Percentiles rank a stretch among this genome's conserved stretches.
These are phyloP conservation scores for Scalesia atractyloides DNA, from an alignment of 129 eudicot genomes.

Conservation along the genomic window DNA sequence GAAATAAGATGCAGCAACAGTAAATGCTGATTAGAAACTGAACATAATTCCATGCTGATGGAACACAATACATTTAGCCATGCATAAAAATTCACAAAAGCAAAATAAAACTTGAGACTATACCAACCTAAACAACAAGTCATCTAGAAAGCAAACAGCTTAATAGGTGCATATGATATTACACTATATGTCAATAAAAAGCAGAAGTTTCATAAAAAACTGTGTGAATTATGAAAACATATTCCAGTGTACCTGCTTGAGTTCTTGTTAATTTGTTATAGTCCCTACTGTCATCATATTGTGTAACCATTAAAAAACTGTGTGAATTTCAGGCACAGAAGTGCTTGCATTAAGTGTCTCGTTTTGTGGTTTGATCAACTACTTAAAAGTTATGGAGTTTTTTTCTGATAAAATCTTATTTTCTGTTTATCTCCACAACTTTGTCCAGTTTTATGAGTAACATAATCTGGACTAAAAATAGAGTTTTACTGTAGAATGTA, in stretches of 20 bases:
- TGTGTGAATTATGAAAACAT: not conserved
- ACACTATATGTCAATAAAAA: not conserved
- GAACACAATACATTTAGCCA: slow-evolving; percentile 1
- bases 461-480: not conserved
- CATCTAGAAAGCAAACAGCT: slow-evolving; percentile 13
- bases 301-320: not conserved
- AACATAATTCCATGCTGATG: not conserved
- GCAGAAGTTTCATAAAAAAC: not conserved
- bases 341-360: not conserved
- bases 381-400: not conserved
- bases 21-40: slow-evolving; percentile 2
- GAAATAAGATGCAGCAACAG: slow-evolving; percentile 14
- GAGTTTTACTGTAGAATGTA: not conserved
- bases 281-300: not conserved
- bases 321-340: not conserved
- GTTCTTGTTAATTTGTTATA: not conserved
- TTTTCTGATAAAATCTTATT: not conserved
- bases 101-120: slow-evolving; percentile 1
- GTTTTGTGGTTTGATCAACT: not conserved
- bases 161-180: slow-evolving; percentile 1
- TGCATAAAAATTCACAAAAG: slow-evolving; percentile 9
- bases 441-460: not conserved
- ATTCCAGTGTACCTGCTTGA: not conserved
- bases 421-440: not conserved
- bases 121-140: slow-evolving; percentile 19